Evolutionary conservation across 2,329 filamentous ascomycete genomes (phyloP).

Genomic region (Colletotrichum sidae): DNA sequence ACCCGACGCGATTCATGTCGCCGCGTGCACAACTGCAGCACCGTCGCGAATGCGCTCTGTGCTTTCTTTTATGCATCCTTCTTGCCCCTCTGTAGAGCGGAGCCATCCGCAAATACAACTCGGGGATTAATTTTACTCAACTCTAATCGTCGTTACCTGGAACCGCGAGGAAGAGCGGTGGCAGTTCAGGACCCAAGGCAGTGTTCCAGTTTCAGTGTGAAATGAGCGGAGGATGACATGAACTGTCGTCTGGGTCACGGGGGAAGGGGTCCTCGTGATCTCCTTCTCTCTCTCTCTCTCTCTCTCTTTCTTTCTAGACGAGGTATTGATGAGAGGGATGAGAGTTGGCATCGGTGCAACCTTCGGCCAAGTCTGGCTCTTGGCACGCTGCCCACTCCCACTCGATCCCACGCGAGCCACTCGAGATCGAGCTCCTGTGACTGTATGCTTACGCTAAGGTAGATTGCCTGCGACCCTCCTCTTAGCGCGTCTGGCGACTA

Average conservation of each 20-base stretch:
- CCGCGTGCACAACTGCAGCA: not conserved
- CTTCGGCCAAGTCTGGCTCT: not conserved
- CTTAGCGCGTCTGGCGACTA: not conserved
- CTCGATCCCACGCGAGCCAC: not conserved
- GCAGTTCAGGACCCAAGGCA: constrained; percentile 2
- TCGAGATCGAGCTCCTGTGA: not conserved
- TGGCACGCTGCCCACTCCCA: constrained; percentile 5
- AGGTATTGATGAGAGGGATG: not conserved
- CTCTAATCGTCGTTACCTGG: constrained; percentile 16
- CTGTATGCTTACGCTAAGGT: not conserved
- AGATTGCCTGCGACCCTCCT: constrained; percentile 8
- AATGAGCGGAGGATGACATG: not conserved
- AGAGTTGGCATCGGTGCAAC: constrained; percentile 2
- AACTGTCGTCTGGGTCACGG: too few relatives aligned
- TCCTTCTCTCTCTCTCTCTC: too few relatives aligned
- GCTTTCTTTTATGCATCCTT: constrained; percentile 1
- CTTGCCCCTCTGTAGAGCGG: constrained; percentile 25
- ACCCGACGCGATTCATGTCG: constrained; percentile 20
- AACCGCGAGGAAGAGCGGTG: constrained; percentile 5
- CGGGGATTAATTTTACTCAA: constrained; percentile 31
- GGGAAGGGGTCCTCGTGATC: too few relatives aligned
- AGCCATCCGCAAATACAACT: constrained; percentile 17
- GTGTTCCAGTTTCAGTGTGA: constrained; percentile 5
- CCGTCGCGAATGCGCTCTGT: constrained; percentile 20
- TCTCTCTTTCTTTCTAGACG: too few relatives aligned